These are phyloP conservation scores for Alternaria viburni DNA, from an alignment of 2,329 filamentous ascomycete species.

Conservation along the genomic window DNA sequence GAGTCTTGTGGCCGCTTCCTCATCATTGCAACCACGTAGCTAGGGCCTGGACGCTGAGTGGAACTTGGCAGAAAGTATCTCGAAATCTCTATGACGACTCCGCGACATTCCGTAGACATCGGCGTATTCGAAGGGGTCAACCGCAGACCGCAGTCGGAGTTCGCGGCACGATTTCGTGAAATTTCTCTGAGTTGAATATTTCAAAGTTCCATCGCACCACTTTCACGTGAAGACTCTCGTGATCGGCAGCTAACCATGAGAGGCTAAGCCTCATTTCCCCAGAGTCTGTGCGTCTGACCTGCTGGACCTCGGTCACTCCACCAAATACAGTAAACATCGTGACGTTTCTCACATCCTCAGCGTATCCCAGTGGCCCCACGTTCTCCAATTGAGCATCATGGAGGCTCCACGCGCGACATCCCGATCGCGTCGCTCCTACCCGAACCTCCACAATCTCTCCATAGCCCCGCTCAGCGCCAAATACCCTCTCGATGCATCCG, in stretches of 20 bases:
- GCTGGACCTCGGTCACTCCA: constrained; percentile 38
- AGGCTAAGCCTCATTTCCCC: constrained; percentile 20
- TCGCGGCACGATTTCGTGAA: not conserved
- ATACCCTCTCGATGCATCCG: constrained; percentile 57
- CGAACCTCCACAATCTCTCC: constrained; percentile 65
- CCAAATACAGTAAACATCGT: constrained; percentile 9
- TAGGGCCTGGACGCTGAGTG: not conserved
- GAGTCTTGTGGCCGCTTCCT: not conserved
- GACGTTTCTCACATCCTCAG: not conserved
- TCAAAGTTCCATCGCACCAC: not conserved
- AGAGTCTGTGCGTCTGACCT: constrained; percentile 25
- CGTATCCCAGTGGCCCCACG: not conserved
- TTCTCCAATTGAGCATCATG: constrained; percentile 18
- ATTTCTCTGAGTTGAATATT: not conserved
- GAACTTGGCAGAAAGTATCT: not conserved
- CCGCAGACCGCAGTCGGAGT: not conserved
- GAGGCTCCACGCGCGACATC: constrained; percentile 33
- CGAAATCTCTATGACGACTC: not conserved
- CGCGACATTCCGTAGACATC: not conserved
- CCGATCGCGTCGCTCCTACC: constrained; percentile 60
- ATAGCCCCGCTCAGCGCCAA: constrained; percentile 65
- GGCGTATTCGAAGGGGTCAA: not conserved
- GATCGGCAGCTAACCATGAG: constrained; percentile 27
- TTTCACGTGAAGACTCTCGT: constrained; percentile 27
- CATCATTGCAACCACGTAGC: not conserved